These are phyloP conservation scores for Colletotrichum sp. DNA, from an alignment of 2,329 filamentous ascomycete species.

Conservation along the genomic window DNA sequence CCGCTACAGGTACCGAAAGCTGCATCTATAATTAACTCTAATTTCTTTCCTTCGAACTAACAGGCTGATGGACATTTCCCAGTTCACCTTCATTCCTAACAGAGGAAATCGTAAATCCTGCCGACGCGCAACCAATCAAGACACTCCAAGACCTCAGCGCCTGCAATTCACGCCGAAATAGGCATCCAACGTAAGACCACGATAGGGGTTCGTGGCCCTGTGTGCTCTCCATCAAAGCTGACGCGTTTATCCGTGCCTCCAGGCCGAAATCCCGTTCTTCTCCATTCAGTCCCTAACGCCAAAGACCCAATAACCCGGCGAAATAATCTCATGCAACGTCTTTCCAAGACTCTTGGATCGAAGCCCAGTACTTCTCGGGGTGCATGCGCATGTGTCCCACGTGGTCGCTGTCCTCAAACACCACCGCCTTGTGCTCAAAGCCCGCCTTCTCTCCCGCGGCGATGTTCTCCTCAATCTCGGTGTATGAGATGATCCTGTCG, in stretches of 20 bases:
- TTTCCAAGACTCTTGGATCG: conserved; percentile 37
- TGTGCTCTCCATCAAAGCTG: background rate
- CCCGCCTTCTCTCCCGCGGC: conserved; percentile 51
- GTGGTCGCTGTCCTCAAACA: conserved; percentile 63
- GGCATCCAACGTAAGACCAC: background rate
- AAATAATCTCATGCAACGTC: background rate
- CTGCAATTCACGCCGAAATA: background rate
- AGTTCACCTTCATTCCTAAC: background rate
- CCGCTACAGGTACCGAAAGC: background rate
- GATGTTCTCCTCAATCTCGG: conserved; percentile 61
- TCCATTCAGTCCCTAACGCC: background rate
- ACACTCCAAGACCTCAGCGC: background rate
- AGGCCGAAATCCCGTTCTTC: background rate
- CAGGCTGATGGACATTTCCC: background rate
- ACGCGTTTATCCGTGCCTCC: background rate
- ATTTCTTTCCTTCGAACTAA: background rate
- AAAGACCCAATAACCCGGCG: background rate
- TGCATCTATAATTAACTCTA: background rate
- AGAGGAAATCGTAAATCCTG: background rate
- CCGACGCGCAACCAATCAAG: background rate
- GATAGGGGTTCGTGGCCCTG: background rate
- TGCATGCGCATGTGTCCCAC: conserved; percentile 65
- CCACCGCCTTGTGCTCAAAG: conserved; percentile 50
- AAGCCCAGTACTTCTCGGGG: conserved; percentile 61
- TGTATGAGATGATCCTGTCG: conserved; percentile 59